These are phyloP conservation scores for Funneliformis mosseae DNA, from an alignment of 192 early-diverging fungal species.

Conservation along the genomic window DNA sequence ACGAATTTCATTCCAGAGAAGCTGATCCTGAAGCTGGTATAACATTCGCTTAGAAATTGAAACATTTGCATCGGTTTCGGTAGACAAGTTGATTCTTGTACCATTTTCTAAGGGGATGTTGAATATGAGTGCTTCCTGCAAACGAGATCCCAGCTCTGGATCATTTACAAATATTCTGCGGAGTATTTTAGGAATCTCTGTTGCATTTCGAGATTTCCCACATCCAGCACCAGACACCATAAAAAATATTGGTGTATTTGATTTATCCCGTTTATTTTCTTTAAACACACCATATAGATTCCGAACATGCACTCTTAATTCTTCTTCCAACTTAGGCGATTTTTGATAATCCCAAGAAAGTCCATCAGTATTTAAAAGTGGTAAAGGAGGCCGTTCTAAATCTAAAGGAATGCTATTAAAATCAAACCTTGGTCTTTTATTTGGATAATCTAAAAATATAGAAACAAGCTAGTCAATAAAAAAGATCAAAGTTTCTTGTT, in stretches of 20 bases:
- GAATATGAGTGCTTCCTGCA: neutral
- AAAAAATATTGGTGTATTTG: neutral
- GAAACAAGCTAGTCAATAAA: no score
- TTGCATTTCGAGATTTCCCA: constrained; percentile 6
- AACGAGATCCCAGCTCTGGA: neutral
- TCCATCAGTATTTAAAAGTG: constrained; percentile 11
- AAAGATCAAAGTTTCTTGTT: no score
- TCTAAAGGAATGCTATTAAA: no score
- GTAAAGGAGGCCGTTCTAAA: neutral
- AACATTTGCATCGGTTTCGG: neutral
- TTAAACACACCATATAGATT: no score
- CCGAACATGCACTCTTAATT: neutral
- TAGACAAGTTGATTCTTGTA: neutral
- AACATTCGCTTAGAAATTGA: neutral
- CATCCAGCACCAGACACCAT: constrained; percentile 10
- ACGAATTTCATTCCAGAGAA: neutral
- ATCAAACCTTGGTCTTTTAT: no score
- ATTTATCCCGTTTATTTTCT: no score
- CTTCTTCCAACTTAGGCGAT: neutral
- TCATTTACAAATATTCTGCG: neutral
- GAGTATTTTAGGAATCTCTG: neutral
- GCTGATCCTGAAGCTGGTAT: neutral
- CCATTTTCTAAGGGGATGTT: constrained; percentile 1
- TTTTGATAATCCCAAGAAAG: constrained; percentile 22
- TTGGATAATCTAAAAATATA: no score